phyloP scores from a whole-genome alignment of 2,329 filamentous ascomycete species.

The Zasmidium angulare region DNA sequence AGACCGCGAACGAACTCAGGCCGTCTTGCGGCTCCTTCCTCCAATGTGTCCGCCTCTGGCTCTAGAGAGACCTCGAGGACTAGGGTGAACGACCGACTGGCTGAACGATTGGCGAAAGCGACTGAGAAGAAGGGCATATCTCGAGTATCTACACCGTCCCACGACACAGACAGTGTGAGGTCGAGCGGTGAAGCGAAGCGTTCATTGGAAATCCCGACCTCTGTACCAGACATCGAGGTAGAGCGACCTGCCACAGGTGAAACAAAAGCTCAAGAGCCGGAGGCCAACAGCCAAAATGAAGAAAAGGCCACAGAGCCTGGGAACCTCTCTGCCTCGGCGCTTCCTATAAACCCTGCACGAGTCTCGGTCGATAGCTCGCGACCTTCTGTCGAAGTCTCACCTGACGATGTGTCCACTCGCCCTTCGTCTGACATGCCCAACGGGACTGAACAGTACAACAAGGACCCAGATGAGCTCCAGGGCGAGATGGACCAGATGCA shows the following conservation, averaged over 20 bases:
- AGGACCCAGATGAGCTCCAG: constrained; percentile 39
- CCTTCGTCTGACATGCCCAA: constrained; percentile 25
- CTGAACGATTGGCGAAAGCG: constrained; percentile 85
- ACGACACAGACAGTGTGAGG: constrained; percentile 44
- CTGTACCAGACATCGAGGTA: constrained; percentile 24
- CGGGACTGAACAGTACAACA: constrained; percentile 25
- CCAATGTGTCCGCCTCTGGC: constrained; percentile 40
- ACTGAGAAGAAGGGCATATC: constrained; percentile 69
- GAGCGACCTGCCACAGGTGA: constrained; percentile 9
- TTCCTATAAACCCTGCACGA: constrained; percentile 37
- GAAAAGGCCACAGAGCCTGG: constrained; percentile 7
- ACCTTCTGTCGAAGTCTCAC: constrained; percentile 21
- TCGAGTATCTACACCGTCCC: constrained; percentile 55
- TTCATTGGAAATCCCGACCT: constrained; percentile 31
- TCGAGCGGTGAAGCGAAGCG: constrained; percentile 46
- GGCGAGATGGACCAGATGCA: constrained; percentile 50
- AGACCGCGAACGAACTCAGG: constrained; percentile 26
- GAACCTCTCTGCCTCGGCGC: constrained; percentile 30
- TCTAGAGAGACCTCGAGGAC: constrained; percentile 66
- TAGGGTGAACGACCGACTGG: constrained; percentile 75
- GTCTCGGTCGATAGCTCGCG: constrained; percentile 31
- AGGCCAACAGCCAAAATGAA: constrained; percentile 5
- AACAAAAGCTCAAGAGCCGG: constrained; percentile 2
- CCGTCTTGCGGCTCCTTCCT: constrained; percentile 20
- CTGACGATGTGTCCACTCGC: constrained; percentile 11